Base-by-base conservation (phyloP, 1,284 basidiomycete species). In the Rhizoctonia solani region DNA sequence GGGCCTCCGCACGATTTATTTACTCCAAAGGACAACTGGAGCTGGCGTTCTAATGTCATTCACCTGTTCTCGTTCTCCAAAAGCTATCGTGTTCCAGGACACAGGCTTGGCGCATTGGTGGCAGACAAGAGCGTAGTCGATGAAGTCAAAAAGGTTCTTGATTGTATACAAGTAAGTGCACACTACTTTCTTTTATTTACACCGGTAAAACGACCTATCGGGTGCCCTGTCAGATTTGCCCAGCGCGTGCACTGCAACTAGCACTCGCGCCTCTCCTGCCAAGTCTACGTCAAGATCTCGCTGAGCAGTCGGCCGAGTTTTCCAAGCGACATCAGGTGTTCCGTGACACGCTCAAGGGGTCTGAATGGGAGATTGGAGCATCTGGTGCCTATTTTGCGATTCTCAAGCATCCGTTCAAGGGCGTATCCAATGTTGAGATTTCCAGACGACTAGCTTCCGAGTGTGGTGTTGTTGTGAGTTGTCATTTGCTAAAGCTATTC, bases 21-120 rank as follows among this genome's bases (percentile, higher is more conserved):
- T 74, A 73, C 75, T 4, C 42, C 69, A 3, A 68, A 71, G 1
- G 25, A 68, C 2, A 73, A 77, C 61, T 78, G 78, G 73, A 75
- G 78, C 46, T 92, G 90, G 89, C 81, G 88, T 39, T 74, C 76
- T 0, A 86, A 82, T 61, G 74, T 93, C 54, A 81, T 93, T 66
- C 87, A 89, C 71, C 79, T 93, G 19, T 91, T 88, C 74, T 92
- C 89, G 13, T 93, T 93, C 75, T 87, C 85, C 68, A 93, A 94
- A 77, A 86, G 87, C 19, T 94, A 93, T 76, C 86, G 87, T 66
- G 85, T 96, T 47, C 93, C 93, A 0, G 93, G 93, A 0, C 90
- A 93, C 76, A 85, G 93, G 14, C 82, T 95, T 0, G 93, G 93
- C 1, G 83, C 84, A 3, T 83, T 95, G 69, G 83, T 87, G n/a